Conservation (phyloP, 2,329 filamentous ascomycete species). For the Fusarium circinatum region DNA sequence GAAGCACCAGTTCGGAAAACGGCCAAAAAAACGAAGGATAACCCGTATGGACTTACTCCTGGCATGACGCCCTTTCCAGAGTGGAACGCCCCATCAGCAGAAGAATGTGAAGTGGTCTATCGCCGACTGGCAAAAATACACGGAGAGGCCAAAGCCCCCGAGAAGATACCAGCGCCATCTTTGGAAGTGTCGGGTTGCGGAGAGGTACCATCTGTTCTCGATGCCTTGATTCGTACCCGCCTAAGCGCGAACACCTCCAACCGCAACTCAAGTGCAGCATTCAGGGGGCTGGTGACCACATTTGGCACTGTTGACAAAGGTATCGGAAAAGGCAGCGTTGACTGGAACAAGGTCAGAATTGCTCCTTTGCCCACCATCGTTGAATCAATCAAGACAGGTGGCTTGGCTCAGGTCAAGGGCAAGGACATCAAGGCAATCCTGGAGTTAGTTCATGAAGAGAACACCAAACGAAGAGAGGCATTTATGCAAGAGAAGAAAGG, state of each 20-base stretch:
- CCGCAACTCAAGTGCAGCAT: constrained; percentile 42
- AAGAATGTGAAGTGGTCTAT: constrained; percentile 40
- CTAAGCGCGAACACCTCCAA: constrained; percentile 43
- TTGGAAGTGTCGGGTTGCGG: constrained; percentile 44
- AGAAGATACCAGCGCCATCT: constrained; percentile 44
- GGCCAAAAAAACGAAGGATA: constrained; percentile 40
- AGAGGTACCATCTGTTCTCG: constrained; percentile 42
- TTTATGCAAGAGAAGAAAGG: constrained; percentile 40
- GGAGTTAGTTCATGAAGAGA: constrained; percentile 42
- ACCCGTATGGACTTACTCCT: constrained; percentile 43
- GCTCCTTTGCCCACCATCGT: constrained; percentile 60
- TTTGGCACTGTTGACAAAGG: constrained; percentile 40
- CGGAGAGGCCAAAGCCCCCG: constrained; percentile 37
- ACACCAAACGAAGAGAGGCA: constrained; percentile 35
- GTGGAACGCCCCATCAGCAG: constrained; percentile 36
- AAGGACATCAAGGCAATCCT: constrained; percentile 43
- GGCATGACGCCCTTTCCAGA: constrained; percentile 43
- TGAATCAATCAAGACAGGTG: constrained; percentile 67
- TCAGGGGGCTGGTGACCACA: constrained; percentile 39
- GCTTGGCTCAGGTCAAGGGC: constrained; percentile 42
- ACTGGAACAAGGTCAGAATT: constrained; percentile 42
- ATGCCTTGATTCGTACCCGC: constrained; percentile 42
- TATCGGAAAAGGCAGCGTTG: constrained; percentile 42
- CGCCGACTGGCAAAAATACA: constrained; percentile 36
- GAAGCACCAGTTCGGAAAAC: constrained; percentile 27